Evolutionary conservation across 306 rosid species (phyloP).

Genomic region (Acacia crassicarpa): DNA sequence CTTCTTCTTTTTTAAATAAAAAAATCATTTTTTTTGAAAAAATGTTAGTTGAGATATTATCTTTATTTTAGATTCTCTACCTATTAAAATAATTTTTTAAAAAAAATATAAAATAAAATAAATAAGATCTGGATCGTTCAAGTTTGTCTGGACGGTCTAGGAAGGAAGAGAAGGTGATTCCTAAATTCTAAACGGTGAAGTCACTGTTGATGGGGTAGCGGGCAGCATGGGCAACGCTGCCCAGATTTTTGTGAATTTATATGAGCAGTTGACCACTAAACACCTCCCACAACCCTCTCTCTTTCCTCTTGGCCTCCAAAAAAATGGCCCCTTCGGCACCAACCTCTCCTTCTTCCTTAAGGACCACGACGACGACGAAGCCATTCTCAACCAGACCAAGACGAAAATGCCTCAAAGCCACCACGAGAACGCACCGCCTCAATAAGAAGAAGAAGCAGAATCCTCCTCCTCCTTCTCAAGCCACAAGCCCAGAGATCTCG

Average conservation of each 20-base stretch:
- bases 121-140: no score
- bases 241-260: not conserved
- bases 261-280: not conserved
- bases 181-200: no score
- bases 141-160: no score
- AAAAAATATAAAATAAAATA: no score
- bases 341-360: not conserved
- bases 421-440: constrained; percentile 4
- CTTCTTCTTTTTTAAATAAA: no score
- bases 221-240: constrained; percentile 17
- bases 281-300: not conserved
- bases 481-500: constrained; percentile 14
- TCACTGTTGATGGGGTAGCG: constrained; percentile 33
- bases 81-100: no score
- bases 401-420: not conserved
- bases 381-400: not conserved
- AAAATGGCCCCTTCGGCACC: not conserved
- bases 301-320: not conserved
- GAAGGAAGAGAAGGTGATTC: no score
- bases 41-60: no score
- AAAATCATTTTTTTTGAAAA: no score
- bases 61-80: no score
- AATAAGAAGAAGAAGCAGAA: not conserved
- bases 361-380: not conserved
- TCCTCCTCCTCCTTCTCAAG: not conserved